A percentile compares a stretch with the other conserved stretches of the same genome.
Evolutionary conservation across 2,329 filamentous ascomycete genomes (phyloP).

Genomic region (Emergomyces africanus): DNA sequence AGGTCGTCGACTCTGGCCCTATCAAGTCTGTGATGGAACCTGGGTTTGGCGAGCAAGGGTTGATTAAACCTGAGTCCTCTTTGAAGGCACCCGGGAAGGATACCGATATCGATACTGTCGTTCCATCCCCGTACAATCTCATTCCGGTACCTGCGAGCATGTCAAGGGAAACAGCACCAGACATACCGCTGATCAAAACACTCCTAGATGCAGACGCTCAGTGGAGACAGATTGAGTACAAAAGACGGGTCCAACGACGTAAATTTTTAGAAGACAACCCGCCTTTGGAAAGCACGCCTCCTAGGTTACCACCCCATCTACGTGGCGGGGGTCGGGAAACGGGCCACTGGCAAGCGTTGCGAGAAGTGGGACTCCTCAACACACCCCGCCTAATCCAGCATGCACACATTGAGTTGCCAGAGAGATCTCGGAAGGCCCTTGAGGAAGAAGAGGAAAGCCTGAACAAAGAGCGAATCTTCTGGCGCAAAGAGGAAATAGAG

Average conservation of each 20-base stretch:
- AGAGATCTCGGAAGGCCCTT: neutral
- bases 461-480: neutral
- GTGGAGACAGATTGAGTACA: neutral
- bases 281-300: neutral
- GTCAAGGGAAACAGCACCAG: slow-evolving; percentile 2
- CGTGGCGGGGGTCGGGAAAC: neutral
- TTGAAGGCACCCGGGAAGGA: neutral
- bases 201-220: slow-evolving; percentile 7
- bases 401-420: neutral
- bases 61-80: neutral
- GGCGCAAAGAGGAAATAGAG: slow-evolving; percentile 1
- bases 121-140: neutral
- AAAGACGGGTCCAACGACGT: neutral
- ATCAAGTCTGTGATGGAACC: neutral
- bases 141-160: neutral
- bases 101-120: neutral
- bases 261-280: neutral
- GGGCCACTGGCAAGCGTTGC: neutral
- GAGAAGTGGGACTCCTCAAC: neutral
- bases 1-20: neutral
- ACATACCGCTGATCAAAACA: neutral
- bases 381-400: neutral
- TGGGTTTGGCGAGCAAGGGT: neutral
- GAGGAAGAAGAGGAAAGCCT: neutral
- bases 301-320: neutral